Conservation (phyloP, 345 rosid genomes). For the Eucalyptus brandiana region DNA sequence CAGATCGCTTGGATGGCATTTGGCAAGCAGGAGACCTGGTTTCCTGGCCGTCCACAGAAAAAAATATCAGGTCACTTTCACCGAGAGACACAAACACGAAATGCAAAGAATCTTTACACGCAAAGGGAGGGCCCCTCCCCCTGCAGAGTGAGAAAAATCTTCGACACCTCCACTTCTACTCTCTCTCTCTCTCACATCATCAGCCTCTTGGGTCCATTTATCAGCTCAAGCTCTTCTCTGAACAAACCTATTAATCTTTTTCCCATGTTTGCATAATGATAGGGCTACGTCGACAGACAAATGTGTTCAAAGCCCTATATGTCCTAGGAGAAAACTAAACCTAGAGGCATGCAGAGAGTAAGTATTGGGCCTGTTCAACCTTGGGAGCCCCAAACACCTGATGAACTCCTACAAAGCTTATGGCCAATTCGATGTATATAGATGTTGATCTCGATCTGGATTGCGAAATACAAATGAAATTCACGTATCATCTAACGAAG, state of each 20-base stretch:
- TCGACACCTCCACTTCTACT: not conserved
- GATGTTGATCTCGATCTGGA: not conserved
- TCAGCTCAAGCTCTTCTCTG: not conserved
- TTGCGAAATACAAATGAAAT: too few species aligned
- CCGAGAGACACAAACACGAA: not conserved
- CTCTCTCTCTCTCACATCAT: not conserved
- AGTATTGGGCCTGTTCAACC: not conserved
- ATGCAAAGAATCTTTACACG: not conserved
- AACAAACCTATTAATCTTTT: not conserved
- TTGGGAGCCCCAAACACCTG: not conserved
- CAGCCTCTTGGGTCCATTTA: not conserved
- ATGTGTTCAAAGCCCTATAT: not conserved
- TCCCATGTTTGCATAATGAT: not conserved
- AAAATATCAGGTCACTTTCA: conserved; percentile 1
- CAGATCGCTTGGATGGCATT: conserved; percentile 1
- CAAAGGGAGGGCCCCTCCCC: not conserved
- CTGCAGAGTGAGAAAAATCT: not conserved
- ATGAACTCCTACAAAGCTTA: not conserved
- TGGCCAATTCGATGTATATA: not conserved
- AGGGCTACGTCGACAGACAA: not conserved
- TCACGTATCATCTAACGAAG: not conserved
- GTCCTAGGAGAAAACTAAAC: not conserved
- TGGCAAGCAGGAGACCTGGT: not conserved
- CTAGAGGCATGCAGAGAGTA: not conserved
- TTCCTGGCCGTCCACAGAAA: not conserved